Conservation (phyloP, 2,329 filamentous ascomycete species). For the Plenodomus lindquistii region DNA sequence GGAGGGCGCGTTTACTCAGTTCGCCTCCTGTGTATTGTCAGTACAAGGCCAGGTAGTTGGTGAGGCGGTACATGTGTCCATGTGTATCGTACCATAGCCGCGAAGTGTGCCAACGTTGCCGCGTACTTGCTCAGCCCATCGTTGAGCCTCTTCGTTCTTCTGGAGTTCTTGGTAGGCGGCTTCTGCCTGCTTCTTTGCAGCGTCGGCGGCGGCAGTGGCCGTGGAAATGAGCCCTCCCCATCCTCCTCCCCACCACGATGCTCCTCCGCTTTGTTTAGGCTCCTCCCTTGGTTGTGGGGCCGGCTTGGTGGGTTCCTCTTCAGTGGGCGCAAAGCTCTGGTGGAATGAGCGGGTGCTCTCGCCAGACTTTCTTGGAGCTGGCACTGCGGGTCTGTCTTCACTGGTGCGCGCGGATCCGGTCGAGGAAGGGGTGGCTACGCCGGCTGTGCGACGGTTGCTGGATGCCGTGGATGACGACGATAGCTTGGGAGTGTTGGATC, state of each 20-base stretch:
- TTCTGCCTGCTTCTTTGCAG: conserved; percentile 91
- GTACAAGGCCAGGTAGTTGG: background rate
- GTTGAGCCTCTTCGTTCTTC: conserved; percentile 93
- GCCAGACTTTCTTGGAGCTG: conserved; percentile 68
- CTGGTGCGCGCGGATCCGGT: conserved; percentile 47
- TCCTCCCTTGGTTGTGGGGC: conserved; percentile 57
- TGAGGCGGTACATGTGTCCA: background rate
- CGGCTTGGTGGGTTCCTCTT: conserved; percentile 46
- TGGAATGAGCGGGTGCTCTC: conserved; percentile 76
- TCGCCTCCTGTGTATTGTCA: conserved; percentile 70
- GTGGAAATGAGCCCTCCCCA: conserved; percentile 87
- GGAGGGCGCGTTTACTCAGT: conserved; percentile 69
- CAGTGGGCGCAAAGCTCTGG: conserved; percentile 69
- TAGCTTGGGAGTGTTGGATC: conserved; percentile 80
- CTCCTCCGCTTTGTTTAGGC: conserved; percentile 42
- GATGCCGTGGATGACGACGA: conserved; percentile 52
- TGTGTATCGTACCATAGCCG: conserved; percentile 64
- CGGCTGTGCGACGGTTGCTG: conserved; percentile 40
- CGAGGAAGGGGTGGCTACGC: conserved; percentile 44
- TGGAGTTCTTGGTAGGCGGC: conserved; percentile 93
- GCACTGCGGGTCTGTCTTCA: conserved; percentile 63
- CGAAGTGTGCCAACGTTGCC: conserved; percentile 82
- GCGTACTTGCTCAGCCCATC: conserved; percentile 91
- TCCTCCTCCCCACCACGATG: conserved; percentile 63
- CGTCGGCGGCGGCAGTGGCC: conserved; percentile 75